A percentile compares a stretch with the other conserved stretches of the same genome.
phyloP scores from a whole-genome alignment of 2,329 filamentous ascomycete species.

The Aspergillus transmontanensis region DNA sequence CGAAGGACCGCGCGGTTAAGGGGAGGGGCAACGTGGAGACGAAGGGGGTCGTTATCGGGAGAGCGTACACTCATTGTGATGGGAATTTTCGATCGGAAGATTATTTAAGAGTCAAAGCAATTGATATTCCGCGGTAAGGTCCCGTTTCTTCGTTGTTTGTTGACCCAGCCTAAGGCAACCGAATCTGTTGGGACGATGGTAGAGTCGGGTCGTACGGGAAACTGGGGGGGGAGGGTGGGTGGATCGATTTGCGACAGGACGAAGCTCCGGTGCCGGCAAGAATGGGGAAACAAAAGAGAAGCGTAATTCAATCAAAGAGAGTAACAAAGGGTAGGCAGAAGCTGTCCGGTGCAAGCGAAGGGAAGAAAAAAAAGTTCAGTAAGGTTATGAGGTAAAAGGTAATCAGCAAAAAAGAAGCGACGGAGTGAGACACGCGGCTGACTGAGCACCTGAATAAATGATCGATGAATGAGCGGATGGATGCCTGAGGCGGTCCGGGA shows the following conservation, averaged over 20 bases:
- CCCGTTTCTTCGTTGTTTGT: background rate
- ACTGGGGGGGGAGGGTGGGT: background rate
- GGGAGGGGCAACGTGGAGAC: background rate
- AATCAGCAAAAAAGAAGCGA: background rate
- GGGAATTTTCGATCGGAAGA: background rate
- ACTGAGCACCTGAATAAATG: background rate
- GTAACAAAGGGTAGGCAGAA: background rate
- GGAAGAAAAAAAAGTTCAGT: background rate
- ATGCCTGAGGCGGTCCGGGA: constrained; percentile 1
- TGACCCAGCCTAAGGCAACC: background rate
- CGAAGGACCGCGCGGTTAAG: constrained; percentile 11
- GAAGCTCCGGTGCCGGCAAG: background rate
- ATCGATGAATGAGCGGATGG: constrained; percentile 1
- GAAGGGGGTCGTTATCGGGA: background rate
- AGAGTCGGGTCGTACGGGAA: constrained; percentile 3
- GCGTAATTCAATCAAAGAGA: background rate
- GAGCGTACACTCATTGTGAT: constrained; percentile 23
- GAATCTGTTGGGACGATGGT: background rate
- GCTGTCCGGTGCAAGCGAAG: background rate
- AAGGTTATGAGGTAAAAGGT: background rate
- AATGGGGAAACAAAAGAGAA: background rate
- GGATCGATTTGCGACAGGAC: constrained; percentile 4
- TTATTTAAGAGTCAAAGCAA: background rate
- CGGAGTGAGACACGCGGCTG: constrained; percentile 4
- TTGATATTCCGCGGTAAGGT: background rate